Evolutionary conservation across 306 rosid genomes (phyloP).

Genomic region (Spatholobus suberectus): DNA sequence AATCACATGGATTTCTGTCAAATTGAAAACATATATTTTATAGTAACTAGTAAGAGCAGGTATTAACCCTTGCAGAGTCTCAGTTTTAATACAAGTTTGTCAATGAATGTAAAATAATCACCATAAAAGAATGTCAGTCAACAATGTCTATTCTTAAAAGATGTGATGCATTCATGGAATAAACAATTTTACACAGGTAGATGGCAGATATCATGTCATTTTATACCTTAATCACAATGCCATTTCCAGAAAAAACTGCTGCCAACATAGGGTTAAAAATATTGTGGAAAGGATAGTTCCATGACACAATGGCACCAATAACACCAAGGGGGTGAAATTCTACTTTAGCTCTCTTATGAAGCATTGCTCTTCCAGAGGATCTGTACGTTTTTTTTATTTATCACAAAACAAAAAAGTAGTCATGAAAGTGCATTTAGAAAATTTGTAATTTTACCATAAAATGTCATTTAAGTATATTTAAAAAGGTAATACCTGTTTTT

Average conservation of each 20-base stretch:
- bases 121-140: conserved; percentile 20
- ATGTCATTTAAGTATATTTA: neutral
- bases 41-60: conserved; percentile 1
- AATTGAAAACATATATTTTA: conserved; percentile 33
- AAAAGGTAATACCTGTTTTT: neutral
- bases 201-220: conserved; percentile 9
- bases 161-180: conserved; percentile 29
- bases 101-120: conserved; percentile 22
- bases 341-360: conserved; percentile 82
- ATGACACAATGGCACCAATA: conserved; percentile 90
- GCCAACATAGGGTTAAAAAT: conserved; percentile 93
- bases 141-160: conserved; percentile 26
- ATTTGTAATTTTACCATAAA: conserved; percentile 12
- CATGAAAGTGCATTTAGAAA: conserved; percentile 27
- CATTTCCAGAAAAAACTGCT: conserved; percentile 89
- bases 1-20: conserved; percentile 41
- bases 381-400: conserved; percentile 55
- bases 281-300: conserved; percentile 98
- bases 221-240: conserved; percentile 87
- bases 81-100: conserved; percentile 7
- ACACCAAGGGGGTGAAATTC: conserved; percentile 96
- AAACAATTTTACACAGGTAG: conserved; percentile 30
- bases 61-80: conserved; percentile 20
- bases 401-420: conserved; percentile 5
- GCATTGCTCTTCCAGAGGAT: conserved; percentile 78